Evolutionary conservation across 805 yeast genomes (phyloP), one percentile per base, ranked within the genome.

Genomic region (Kluyveromyces dobzhanskii): DNA sequence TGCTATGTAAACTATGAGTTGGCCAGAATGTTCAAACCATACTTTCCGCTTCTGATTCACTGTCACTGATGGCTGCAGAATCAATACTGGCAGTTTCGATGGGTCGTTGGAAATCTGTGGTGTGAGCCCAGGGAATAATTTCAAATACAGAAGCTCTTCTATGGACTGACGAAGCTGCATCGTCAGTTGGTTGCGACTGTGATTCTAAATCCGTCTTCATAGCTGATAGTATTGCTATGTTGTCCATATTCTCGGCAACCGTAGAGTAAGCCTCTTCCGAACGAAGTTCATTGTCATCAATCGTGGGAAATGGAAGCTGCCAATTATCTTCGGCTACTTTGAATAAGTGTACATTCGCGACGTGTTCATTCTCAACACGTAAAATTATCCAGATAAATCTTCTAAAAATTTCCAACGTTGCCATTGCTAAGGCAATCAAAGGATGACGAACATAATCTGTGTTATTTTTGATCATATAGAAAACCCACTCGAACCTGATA

Each of bases 331-430:
- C 76, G 8, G 94, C 80, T 0, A 97, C 97, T 46, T 94, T 72
- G 60, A 80, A 84, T 32, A 86, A 64, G 40, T 77, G 78, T 9
- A 87, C 95, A 56, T 90, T 90, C 0, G 97, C 79, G 34, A 88
- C 80, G 59, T 92, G 98, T 60, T 92, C 97, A 61, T 92, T 92
- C 51, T 92, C 98, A 73, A 92, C 82, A 64, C 98, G 78, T 66
- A 92, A 81, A 35, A 84, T 74, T 6, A 86, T 70, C 98, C 98
- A 92, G 11, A 90, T 65, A 49, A 85, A 82, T 54, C 98, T 70
- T 56, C 98, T 72, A 2, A 83, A 25, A 3, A 86, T 61, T 59
- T 92, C 98, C 0, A 92, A 85, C 21, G 84, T 47, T 0, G 94
- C 95, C 35, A 92, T 75, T 37, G 75, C 69, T 54, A 90, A 88